These are phyloP conservation scores for Oenanthe sinensis DNA, from an alignment of 129 eudicot species.

Conservation along the genomic window DNA sequence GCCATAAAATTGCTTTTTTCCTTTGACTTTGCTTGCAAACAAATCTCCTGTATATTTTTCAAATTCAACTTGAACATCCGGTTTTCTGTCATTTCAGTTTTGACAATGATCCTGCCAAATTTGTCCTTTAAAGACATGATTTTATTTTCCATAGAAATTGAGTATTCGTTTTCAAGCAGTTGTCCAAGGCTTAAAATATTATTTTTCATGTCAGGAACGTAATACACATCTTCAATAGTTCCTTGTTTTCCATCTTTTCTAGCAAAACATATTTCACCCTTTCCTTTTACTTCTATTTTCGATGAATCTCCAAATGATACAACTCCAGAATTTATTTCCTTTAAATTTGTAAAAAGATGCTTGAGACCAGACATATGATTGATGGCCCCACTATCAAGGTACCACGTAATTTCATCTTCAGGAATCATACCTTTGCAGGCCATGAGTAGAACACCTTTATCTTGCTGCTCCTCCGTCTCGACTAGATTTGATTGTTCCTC, in stretches of 20 bases:
- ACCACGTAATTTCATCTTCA: background rate
- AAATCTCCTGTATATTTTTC: background rate
- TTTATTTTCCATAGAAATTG: background rate
- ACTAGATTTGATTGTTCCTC: background rate
- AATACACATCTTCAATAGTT: background rate
- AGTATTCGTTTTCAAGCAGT: background rate
- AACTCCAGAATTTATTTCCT: background rate
- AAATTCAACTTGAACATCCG: background rate
- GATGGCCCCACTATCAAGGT: background rate
- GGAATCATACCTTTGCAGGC: background rate
- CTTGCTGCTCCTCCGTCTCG: background rate
- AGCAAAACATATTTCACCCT: background rate
- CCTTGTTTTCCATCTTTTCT: background rate
- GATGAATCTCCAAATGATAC: background rate
- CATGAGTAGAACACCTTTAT: background rate
- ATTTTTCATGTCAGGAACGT: background rate
- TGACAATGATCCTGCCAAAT: background rate
- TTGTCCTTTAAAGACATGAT: background rate
- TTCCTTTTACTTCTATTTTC: background rate
- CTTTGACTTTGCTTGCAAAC: no score
- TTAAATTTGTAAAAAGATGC: background rate
- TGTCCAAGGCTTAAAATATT: background rate
- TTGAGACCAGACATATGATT: slow-evolving; percentile 6
- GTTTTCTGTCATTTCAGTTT: background rate
- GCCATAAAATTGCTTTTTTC: background rate